These are phyloP conservation scores for Fusarium fujikuroi DNA, from an alignment of 2,329 filamentous ascomycete species.

Conservation along the genomic window DNA sequence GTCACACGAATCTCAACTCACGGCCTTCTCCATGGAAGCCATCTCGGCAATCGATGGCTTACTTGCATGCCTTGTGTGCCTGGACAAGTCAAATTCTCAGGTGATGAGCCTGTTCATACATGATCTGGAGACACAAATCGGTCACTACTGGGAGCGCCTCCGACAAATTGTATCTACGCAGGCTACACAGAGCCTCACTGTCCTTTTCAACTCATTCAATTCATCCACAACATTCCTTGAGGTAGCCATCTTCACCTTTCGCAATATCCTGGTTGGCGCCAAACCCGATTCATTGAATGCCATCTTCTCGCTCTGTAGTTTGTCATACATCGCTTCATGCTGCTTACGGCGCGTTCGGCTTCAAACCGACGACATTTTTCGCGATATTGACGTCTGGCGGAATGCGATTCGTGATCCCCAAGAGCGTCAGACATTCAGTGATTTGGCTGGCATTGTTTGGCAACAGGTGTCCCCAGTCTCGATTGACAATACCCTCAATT, in stretches of 20 bases:
- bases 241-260: neutral
- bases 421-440: accelerated
- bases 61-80: too few species aligned
- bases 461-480: too few species aligned
- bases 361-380: accelerated
- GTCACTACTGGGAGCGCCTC: neutral
- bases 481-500: too few species aligned
- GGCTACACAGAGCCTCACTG: accelerated
- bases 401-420: accelerated
- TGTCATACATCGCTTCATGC: accelerated
- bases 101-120: too few species aligned
- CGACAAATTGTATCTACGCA: accelerated
- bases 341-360: too few species aligned
- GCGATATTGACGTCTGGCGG: accelerated
- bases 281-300: accelerated
- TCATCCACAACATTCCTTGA: accelerated
- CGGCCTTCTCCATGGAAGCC: too few species aligned
- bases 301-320: neutral
- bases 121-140: too few species aligned
- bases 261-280: neutral
- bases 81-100: too few species aligned
- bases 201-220: accelerated
- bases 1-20: too few species aligned
- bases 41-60: too few species aligned
- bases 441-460: neutral